phyloP scores from a whole-genome alignment of 345 rosid genomes.

The Dovyalis caffra region DNA sequence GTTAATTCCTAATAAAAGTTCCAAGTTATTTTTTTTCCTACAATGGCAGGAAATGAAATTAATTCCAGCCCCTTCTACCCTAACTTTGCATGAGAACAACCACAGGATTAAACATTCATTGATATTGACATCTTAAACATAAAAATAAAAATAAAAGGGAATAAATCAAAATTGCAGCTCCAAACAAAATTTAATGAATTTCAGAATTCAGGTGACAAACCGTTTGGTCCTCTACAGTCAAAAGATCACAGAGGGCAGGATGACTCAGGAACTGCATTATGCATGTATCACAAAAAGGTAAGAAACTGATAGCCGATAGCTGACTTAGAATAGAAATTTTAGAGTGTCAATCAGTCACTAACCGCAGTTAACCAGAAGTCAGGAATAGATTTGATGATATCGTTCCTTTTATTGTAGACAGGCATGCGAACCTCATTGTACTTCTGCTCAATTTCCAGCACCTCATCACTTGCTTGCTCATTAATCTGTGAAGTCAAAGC shows the following conservation, averaged over 20 bases:
- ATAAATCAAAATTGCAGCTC: not conserved
- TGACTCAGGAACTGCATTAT: slow-evolving; percentile 25
- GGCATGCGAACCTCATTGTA: slow-evolving; percentile 25
- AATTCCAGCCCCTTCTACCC: not conserved
- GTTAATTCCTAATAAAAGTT: no score
- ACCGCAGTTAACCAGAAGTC: slow-evolving; percentile 36
- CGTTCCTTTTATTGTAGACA: slow-evolving; percentile 23
- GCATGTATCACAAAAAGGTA: not conserved
- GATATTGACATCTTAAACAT: not conserved
- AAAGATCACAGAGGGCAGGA: slow-evolving; percentile 21
- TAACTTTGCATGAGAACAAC: not conserved
- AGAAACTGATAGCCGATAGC: not conserved
- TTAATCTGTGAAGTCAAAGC: slow-evolving; percentile 16
- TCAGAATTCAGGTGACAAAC: slow-evolving; percentile 2
- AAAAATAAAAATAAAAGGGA: not conserved
- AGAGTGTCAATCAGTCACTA: not conserved
- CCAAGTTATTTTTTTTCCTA: not conserved
- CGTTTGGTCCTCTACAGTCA: slow-evolving; percentile 27
- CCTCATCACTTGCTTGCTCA: slow-evolving; percentile 26
- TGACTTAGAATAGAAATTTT: not conserved
- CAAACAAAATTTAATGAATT: not conserved
- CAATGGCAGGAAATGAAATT: not conserved
- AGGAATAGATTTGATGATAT: slow-evolving; percentile 25
- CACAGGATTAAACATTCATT: not conserved
- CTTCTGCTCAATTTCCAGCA: slow-evolving; percentile 27